A percentile compares a stretch with the other conserved stretches of the same genome.
phyloP scores from a whole-genome alignment of 2,329 filamentous ascomycete genomes.

The Rhynchosporium secalis region DNA sequence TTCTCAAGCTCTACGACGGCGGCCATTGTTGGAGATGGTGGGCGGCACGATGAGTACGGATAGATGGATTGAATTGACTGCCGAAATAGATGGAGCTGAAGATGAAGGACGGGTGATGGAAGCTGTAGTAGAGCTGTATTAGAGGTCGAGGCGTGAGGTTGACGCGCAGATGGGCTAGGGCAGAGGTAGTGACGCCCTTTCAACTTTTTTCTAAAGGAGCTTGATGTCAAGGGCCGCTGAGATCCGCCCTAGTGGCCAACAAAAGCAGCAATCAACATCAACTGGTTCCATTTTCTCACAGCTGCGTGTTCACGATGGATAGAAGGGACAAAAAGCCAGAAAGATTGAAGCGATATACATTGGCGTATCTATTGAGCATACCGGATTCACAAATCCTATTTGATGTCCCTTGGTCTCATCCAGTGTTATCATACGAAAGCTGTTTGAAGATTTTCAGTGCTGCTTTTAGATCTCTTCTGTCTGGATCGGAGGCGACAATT shows the following conservation, averaged over 20 bases:
- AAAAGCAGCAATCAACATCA: background rate
- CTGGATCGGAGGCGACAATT: background rate
- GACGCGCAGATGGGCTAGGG: constrained; percentile 19
- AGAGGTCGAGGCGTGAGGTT: constrained; percentile 7
- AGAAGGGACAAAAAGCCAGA: too few relatives aligned
- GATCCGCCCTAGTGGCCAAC: background rate
- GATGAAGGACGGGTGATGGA: constrained; percentile 13
- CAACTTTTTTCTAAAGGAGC: constrained; percentile 25
- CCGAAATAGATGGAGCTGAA: constrained; percentile 3
- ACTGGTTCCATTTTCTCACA: too few relatives aligned
- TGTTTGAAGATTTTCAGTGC: too few relatives aligned
- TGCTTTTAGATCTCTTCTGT: too few relatives aligned
- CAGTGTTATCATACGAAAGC: too few relatives aligned
- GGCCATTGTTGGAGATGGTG: constrained; percentile 33
- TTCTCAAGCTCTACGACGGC: constrained; percentile 39
- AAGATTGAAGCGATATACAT: too few relatives aligned
- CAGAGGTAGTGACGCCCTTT: constrained; percentile 11
- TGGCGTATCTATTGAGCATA: too few relatives aligned
- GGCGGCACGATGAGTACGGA: constrained; percentile 6
- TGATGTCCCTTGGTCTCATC: too few relatives aligned
- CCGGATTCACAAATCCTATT: too few relatives aligned
- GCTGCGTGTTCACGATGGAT: too few relatives aligned
- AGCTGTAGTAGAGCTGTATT: constrained; percentile 4
- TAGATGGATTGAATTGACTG: constrained; percentile 1
- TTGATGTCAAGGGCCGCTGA: constrained; percentile 1